Evolutionary conservation across 768 basidiomycete species (phyloP).

Genomic region (Suillus plorans): DNA sequence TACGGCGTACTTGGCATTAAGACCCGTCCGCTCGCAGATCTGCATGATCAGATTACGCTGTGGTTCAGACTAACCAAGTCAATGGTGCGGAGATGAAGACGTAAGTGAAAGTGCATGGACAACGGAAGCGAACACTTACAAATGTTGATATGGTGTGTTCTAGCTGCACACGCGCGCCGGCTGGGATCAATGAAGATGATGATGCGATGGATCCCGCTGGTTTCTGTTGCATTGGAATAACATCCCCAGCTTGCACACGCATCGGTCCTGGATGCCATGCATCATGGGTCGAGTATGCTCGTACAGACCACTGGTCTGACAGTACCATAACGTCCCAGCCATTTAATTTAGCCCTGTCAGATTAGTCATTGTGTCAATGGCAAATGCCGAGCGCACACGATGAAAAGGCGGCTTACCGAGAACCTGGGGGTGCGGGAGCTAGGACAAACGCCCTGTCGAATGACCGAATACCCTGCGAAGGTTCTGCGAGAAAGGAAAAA

Average conservation of each 20-base stretch:
- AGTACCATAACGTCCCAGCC: slow-evolving; percentile 92
- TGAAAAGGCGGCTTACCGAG: slow-evolving; percentile 58
- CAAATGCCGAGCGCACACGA: slow-evolving; percentile 9
- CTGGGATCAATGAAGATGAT: slow-evolving; percentile 27
- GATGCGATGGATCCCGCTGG: slow-evolving; percentile 21
- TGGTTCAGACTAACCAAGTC: slow-evolving; percentile 53
- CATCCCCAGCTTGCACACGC: slow-evolving; percentile 58
- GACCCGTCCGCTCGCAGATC: slow-evolving; percentile 67
- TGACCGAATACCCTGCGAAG: slow-evolving; percentile 78
- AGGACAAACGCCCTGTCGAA: slow-evolving; percentile 94
- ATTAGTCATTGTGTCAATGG: slow-evolving; percentile 13
- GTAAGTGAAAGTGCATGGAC: slow-evolving; percentile 14
- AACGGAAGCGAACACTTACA: slow-evolving; percentile 43
- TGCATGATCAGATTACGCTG: slow-evolving; percentile 72
- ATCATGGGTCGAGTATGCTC: slow-evolving; percentile 79
- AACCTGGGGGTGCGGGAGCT: slow-evolving; percentile 75
- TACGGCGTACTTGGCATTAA: slow-evolving; percentile 79
- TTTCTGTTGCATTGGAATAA: slow-evolving; percentile 20
- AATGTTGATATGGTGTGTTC: slow-evolving; percentile 53
- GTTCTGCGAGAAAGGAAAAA: slow-evolving; percentile 41
- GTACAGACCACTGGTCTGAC: slow-evolving; percentile 84
- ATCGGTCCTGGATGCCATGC: slow-evolving; percentile 79
- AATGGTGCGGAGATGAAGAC: slow-evolving; percentile 12
- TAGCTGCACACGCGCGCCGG: slow-evolving; percentile 37
- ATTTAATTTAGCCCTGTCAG: slow-evolving; percentile 63